Evolutionary conservation across 371 early-diverging fungal genomes (phyloP), one percentile per base, ranked within the genome.

Genomic region (Mucor saturninus): DNA sequence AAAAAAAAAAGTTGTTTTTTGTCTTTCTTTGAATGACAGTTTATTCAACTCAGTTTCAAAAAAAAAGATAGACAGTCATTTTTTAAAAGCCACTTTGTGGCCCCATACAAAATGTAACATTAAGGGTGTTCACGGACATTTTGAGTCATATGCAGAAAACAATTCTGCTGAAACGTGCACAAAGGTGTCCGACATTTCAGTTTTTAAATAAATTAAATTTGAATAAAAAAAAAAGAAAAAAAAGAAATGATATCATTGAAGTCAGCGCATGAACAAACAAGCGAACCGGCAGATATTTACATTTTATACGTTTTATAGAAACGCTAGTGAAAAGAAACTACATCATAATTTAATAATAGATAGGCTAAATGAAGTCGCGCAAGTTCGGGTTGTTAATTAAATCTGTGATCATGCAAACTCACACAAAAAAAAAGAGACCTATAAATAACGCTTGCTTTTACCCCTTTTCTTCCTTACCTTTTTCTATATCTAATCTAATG

Each of bases 1-100:
- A 48, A 58, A 62, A 56, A 49, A 55, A 55, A 40, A 55, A 50
- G 55, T 39, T 56, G 29, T 48, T n/a, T 46, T 60, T 60, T 59
- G 6, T 11, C 51, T 50, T 50, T 50, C 31, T 14, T 21, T 21
- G 30, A 7, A 26, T 50, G 59, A 35, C 29, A 39, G 8, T 50
- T 26, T n/a, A 50, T 14, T 42, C 49, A 61, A 32, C 61, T 54
- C 53, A 45, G 61, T 39, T 60, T 60, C 21, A 53, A 62, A 56
- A 55, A 55, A 61, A 61, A 8, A 42, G 32, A 61, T 53, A 62
- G 54, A 38, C 55, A 62, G 56, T 55, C 56, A 29, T 49, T 5
- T 51, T 38, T 35, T 31, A 48, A 58, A 49, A 58, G 59, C 50
- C 59, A 58, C 59, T 31, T 35, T 32, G 35, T 15, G 4, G 35